Percentiles rank a stretch among this genome's conserved stretches.
These are phyloP conservation scores for Crataegus laevigata DNA, from an alignment of 306 rosid species.

Conservation along the genomic window DNA sequence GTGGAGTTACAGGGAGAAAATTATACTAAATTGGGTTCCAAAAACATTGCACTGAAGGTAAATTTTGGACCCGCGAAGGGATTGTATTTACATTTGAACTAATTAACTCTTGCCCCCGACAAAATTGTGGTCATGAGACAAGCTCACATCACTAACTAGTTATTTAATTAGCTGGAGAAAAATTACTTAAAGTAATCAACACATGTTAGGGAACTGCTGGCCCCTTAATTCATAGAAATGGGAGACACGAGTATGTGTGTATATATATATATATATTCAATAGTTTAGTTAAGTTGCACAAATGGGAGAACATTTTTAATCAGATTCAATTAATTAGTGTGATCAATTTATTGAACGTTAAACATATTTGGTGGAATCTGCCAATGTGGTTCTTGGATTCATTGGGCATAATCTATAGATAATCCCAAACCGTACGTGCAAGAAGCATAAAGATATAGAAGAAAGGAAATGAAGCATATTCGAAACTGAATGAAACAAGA, in stretches of 20 bases:
- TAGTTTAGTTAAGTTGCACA: background rate
- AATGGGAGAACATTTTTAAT: background rate
- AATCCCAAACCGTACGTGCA: slow-evolving; percentile 5
- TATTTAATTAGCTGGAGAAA: background rate
- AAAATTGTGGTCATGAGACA: slow-evolving; percentile 1
- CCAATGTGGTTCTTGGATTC: background rate
- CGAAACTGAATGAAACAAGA: slow-evolving; percentile 32
- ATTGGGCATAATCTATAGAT: background rate
- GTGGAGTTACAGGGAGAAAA: background rate
- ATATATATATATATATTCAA: background rate
- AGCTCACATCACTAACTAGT: background rate
- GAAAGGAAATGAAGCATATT: slow-evolving; percentile 11
- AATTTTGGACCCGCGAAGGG: background rate
- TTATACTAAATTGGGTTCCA: background rate
- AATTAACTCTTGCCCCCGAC: background rate
- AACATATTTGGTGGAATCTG: slow-evolving; percentile 7
- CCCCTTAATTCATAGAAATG: background rate
- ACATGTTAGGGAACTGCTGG: slow-evolving; percentile 2
- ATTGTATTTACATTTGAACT: background rate
- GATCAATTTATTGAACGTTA: background rate
- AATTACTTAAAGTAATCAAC: background rate
- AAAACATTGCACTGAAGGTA: too few species aligned
- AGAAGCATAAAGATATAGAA: background rate
- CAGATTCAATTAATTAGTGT: background rate
- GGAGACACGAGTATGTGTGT: background rate